Evolutionary conservation across 805 yeast genomes (phyloP).

Genomic region (Ogataea methanolica): DNA sequence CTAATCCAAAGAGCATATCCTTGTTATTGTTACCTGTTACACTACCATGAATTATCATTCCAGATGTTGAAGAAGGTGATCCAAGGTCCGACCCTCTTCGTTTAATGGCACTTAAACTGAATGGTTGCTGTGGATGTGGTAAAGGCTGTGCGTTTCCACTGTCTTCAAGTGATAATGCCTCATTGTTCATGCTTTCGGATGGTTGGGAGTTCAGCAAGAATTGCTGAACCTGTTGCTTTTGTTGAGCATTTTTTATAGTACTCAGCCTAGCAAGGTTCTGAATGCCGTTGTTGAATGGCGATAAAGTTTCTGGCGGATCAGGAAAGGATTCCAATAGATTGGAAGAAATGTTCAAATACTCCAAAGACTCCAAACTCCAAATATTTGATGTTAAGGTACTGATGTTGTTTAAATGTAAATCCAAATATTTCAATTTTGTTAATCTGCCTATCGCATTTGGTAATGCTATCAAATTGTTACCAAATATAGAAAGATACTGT

Average conservation of each 20-base stretch:
- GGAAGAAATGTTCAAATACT: conserved; percentile 65
- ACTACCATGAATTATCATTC: conserved; percentile 1
- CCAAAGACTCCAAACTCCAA: conserved; percentile 57
- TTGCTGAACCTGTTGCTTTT: background rate
- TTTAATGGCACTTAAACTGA: background rate
- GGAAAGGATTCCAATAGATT: conserved; percentile 63
- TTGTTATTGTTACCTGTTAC: background rate
- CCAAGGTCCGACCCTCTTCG: background rate
- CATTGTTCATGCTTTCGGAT: background rate
- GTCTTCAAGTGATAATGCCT: conserved; percentile 1
- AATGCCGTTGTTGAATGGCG: conserved; percentile 5
- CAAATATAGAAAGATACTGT: conserved; percentile 61
- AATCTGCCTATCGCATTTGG: conserved; percentile 65
- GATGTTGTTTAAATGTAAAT: conserved; percentile 80
- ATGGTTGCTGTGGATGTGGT: background rate
- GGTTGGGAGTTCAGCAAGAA: no score
- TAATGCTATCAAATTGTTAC: conserved; percentile 67
- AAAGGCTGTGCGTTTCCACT: background rate
- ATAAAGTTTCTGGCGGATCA: conserved; percentile 36
- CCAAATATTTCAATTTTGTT: conserved; percentile 57
- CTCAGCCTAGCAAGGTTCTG: conserved; percentile 2
- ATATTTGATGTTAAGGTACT: conserved; percentile 62
- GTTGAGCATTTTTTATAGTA: background rate
- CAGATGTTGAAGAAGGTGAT: no score
- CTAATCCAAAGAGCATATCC: conserved; percentile 11